A percentile compares a stretch with the other conserved stretches of the same genome.
Conservation (phyloP, 2,329 filamentous ascomycete genomes). For the Elsinoe necatrix region DNA sequence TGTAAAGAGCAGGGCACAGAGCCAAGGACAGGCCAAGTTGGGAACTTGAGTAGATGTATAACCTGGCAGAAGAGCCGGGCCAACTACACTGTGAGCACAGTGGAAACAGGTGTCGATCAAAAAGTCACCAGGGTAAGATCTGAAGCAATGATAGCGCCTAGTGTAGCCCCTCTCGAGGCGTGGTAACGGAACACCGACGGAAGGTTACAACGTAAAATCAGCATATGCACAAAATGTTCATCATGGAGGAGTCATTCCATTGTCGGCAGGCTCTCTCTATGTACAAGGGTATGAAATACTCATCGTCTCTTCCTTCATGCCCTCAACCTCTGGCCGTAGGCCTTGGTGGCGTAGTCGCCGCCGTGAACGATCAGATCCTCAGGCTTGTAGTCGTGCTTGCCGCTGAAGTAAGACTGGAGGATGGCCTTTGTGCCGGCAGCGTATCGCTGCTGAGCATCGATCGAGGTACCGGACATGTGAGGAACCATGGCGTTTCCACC, state of each 20-base stretch:
- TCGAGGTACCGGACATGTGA: constrained; percentile 98
- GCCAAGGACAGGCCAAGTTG: too few relatives aligned
- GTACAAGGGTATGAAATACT: constrained; percentile 10
- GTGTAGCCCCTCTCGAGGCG: too few relatives aligned
- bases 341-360: constrained; percentile 91
- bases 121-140: too few relatives aligned
- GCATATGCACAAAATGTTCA: too few relatives aligned
- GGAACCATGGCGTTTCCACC: constrained; percentile 98
- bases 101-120: too few relatives aligned
- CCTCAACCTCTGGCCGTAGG: constrained; percentile 63
- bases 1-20: too few relatives aligned
- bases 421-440: constrained; percentile 64
- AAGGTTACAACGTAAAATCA: too few relatives aligned
- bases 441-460: constrained; percentile 82
- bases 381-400: constrained; percentile 76
- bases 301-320: constrained; percentile 1
- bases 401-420: constrained; percentile 81
- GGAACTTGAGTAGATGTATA: too few relatives aligned
- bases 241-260: neutral
- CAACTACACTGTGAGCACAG: too few relatives aligned
- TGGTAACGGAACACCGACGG: too few relatives aligned
- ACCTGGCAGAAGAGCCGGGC: too few relatives aligned
- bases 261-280: constrained; percentile 12
- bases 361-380: constrained; percentile 85
- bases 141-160: too few relatives aligned